phyloP scores from a whole-genome alignment of 371 early-diverging fungal genomes.

The Mucor velutinosus region DNA sequence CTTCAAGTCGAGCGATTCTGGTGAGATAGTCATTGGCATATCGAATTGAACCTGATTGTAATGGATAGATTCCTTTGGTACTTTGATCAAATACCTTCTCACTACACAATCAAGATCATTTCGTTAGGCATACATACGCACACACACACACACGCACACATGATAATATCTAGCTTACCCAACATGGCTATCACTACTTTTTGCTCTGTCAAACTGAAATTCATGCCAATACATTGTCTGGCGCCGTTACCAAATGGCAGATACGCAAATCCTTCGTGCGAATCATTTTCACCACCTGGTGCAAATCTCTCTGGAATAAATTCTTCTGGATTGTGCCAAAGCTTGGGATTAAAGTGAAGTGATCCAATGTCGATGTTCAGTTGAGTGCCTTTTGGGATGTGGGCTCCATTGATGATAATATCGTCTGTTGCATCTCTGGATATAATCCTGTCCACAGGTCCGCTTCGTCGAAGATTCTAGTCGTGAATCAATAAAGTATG shows the following conservation, averaged over 20 bases:
- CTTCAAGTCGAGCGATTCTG: conserved; percentile 8
- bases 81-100: conserved; percentile 26
- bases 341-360: conserved; percentile 14
- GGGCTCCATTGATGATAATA: conserved; percentile 33
- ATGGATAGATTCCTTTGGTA: conserved; percentile 33
- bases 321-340: conserved; percentile 20
- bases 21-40: conserved; percentile 14
- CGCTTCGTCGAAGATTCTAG: conserved; percentile 42
- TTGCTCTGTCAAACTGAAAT: conserved; percentile 53
- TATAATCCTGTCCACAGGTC: conserved; percentile 21
- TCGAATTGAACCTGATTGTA: conserved; percentile 18
- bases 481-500: neutral
- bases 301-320: conserved; percentile 32
- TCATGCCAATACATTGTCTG: conserved; percentile 55
- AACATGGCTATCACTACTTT: conserved; percentile 48
- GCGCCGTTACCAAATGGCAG: conserved; percentile 52
- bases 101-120: conserved; percentile 14
- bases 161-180: conserved; percentile 9
- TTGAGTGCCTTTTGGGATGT: conserved; percentile 41
- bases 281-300: conserved; percentile 10
- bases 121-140: no score
- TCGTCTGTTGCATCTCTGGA: conserved; percentile 31
- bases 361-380: conserved; percentile 34
- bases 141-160: no score
- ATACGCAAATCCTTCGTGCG: conserved; percentile 26